Percentiles rank a stretch among this genome's conserved stretches.
phyloP scores from a whole-genome alignment of 441 rosid genomes.

The Populus trichocarpa region DNA sequence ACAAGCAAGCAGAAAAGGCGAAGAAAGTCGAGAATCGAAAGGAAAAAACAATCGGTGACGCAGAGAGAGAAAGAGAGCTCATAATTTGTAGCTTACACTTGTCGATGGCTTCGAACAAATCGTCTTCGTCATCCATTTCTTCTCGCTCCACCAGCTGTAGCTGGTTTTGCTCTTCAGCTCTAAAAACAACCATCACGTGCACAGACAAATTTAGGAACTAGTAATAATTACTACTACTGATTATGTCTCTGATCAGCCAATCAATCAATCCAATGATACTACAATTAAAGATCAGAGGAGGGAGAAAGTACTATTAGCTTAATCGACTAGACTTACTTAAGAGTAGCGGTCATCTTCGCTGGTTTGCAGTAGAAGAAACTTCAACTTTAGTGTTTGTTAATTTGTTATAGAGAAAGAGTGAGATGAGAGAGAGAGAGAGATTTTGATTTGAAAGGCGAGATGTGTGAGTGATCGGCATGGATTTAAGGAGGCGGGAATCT shows the following conservation, averaged over 20 bases:
- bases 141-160: constrained; percentile 88
- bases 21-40: neutral
- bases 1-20: neutral
- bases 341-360: constrained; percentile 61
- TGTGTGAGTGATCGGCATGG: neutral
- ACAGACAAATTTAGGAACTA: neutral
- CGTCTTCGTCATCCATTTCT: constrained; percentile 80
- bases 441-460: constrained; percentile 13
- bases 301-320: neutral
- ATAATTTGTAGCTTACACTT: constrained; percentile 40
- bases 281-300: neutral
- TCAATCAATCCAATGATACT: neutral
- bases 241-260: neutral
- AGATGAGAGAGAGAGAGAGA: neutral
- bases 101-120: constrained; percentile 77
- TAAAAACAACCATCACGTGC: constrained; percentile 26
- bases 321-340: constrained; percentile 34
- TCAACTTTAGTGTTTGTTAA: constrained; percentile 8
- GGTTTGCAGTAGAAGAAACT: constrained; percentile 6
- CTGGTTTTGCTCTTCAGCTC: constrained; percentile 78
- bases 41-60: neutral
- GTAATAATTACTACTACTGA: neutral
- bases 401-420: neutral
- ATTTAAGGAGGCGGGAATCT: constrained; percentile 42
- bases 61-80: constrained; percentile 5